These are phyloP conservation scores for Quercus aquifolioides DNA, from an alignment of 306 rosid genomes.

Conservation along the genomic window DNA sequence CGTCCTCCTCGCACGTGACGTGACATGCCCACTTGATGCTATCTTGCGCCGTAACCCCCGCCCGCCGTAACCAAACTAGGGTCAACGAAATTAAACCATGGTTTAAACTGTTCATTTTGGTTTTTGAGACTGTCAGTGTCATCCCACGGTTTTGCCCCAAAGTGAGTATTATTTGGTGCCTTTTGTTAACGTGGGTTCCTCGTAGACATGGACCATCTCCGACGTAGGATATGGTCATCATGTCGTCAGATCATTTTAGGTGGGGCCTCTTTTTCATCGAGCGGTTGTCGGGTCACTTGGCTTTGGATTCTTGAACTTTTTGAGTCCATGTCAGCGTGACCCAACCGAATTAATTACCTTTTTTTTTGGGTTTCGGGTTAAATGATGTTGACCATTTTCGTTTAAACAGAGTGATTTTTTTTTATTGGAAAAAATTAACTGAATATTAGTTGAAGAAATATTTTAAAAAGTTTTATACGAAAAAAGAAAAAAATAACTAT, in stretches of 20 bases:
- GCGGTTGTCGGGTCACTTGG: constrained; percentile 22
- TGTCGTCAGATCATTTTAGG: constrained; percentile 21
- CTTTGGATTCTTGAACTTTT: neutral
- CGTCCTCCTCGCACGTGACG: constrained; percentile 31
- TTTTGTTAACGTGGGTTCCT: neutral
- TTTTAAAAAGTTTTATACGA: too few species aligned
- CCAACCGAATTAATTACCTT: neutral
- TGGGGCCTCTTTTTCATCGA: neutral
- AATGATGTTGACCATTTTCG: too few species aligned
- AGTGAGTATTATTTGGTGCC: neutral
- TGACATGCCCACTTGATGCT: constrained; percentile 16
- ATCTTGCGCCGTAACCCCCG: constrained; percentile 30
- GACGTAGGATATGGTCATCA: constrained; percentile 1
- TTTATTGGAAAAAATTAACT: too few species aligned
- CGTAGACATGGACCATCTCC: constrained; percentile 13
- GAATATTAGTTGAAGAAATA: too few species aligned
- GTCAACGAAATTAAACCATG: constrained; percentile 23
- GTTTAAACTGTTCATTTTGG: neutral
- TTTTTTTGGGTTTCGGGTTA: neutral
- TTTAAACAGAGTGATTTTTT: too few species aligned
- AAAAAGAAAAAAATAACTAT: too few species aligned
- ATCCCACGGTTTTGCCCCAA: constrained; percentile 4
- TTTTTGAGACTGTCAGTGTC: neutral
- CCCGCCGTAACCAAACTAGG: constrained; percentile 19
- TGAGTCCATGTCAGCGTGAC: neutral